Evolutionary conservation across 352 stramenopile species (phyloP).

Genomic region (Ophiocytium majus): DNA sequence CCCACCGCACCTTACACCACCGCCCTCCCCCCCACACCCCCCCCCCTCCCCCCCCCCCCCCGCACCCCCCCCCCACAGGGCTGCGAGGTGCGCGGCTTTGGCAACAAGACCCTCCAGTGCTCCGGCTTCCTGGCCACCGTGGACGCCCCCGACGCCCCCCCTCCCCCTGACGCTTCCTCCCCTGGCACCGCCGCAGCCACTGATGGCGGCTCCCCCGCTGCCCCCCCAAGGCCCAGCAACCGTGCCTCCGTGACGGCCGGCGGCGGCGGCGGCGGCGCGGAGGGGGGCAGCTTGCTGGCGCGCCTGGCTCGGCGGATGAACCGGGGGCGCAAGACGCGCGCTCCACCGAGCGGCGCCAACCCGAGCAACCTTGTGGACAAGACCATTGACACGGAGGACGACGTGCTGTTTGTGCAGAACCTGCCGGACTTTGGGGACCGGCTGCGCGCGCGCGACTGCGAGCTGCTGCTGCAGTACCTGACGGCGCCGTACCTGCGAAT

Average conservation of each 20-base stretch:
- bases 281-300: not conserved
- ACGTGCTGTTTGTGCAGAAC: conserved; percentile 92
- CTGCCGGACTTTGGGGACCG: conserved; percentile 93
- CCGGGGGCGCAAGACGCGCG: conserved; percentile 54
- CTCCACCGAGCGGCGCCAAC: conserved; percentile 61
- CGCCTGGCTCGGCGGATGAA: conserved; percentile 1
- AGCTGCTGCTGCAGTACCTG: conserved; percentile 97
- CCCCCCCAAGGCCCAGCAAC: not conserved
- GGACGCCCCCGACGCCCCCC: not conserved
- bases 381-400: conserved; percentile 84
- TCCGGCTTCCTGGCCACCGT: not conserved
- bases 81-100: conserved; percentile 8
- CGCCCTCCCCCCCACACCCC: no score
- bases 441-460: conserved; percentile 89
- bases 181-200: no score
- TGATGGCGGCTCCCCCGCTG: not conserved
- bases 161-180: not conserved
- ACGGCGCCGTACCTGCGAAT: conserved; percentile 97
- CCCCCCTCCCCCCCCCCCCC: not conserved
- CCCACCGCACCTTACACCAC: not conserved
- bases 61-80: not conserved
- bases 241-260: not conserved
- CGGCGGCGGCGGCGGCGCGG: not conserved
- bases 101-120: not conserved
- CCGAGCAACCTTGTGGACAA: conserved; percentile 61